phyloP scores from a whole-genome alignment of 192 early-diverging fungal genomes.

The Coemansia asiatica region DNA sequence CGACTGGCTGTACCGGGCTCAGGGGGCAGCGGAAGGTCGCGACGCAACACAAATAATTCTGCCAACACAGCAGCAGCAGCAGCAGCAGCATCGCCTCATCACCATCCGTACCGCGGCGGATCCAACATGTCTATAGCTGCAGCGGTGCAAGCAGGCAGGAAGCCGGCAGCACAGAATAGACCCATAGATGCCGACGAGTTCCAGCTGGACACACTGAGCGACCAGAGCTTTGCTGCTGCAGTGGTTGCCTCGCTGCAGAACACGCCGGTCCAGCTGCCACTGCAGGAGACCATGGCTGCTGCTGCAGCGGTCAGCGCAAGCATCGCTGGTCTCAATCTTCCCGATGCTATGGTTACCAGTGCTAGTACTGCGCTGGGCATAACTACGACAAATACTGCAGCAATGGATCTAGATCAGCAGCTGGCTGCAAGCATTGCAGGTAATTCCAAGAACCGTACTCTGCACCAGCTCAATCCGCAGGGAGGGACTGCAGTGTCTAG shows the following conservation, averaged over 20 bases:
- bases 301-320: neutral
- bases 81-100: slow-evolving; percentile 16
- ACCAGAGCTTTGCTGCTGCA: slow-evolving; percentile 4
- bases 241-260: slow-evolving; percentile 22
- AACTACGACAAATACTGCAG: neutral
- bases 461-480: slow-evolving; percentile 29
- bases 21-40: slow-evolving; percentile 2
- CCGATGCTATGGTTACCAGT: neutral
- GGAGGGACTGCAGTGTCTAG: neutral
- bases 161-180: neutral
- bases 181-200: slow-evolving; percentile 1
- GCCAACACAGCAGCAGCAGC: neutral
- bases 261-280: slow-evolving; percentile 13
- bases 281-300: neutral
- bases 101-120: slow-evolving; percentile 24
- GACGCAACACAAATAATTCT: slow-evolving; percentile 7
- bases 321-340: slow-evolving; percentile 14
- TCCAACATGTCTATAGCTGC: neutral
- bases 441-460: neutral
- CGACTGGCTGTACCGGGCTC: neutral
- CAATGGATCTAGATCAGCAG: neutral
- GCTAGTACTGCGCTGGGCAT: neutral
- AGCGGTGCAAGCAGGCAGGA: neutral
- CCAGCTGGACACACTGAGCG: neutral
- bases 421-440: neutral